These are phyloP conservation scores for Blyttiomyces sp. DNA, from an alignment of 371 early-diverging fungal species.

Conservation along the genomic window DNA sequence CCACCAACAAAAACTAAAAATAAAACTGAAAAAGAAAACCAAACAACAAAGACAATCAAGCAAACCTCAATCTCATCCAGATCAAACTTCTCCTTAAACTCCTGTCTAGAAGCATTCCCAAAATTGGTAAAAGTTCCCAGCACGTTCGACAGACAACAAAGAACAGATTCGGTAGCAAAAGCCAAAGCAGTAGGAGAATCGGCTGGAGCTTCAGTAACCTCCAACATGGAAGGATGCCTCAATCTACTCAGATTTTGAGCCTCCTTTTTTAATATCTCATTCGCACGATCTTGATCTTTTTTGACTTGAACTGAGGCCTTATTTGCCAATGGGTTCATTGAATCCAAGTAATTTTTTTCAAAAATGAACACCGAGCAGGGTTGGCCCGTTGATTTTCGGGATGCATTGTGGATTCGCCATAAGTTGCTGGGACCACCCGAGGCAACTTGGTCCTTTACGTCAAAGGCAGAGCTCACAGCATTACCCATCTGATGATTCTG, in stretches of 20 bases:
- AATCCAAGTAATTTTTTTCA: conserved; percentile 68
- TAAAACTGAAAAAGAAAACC: not conserved
- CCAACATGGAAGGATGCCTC: conserved; percentile 79
- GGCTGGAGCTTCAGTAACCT: conserved; percentile 77
- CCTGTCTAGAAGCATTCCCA: conserved; percentile 25
- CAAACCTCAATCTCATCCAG: conserved; percentile 68
- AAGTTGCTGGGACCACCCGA: conserved; percentile 26
- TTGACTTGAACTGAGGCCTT: conserved; percentile 31
- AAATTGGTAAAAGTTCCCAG: conserved; percentile 56
- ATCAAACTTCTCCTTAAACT: conserved; percentile 45
- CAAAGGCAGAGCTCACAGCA: conserved; percentile 3
- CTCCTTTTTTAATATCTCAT: conserved; percentile 64
- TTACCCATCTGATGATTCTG: no score
- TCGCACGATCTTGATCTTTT: conserved; percentile 52
- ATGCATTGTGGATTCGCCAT: conserved; percentile 66
- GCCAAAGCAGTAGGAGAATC: conserved; percentile 69
- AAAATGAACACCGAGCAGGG: conserved; percentile 57
- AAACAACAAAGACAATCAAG: not conserved
- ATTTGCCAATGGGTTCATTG: conserved; percentile 49
- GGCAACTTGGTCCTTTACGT: conserved; percentile 20
- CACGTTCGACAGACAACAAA: conserved; percentile 64
- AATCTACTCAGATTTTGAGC: conserved; percentile 62
- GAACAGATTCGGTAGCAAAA: conserved; percentile 79
- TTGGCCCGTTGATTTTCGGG: conserved; percentile 58
- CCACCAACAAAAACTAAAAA: no score